phyloP scores from a whole-genome alignment of 176 grass and related monocot species.

The Musa itinerans region DNA sequence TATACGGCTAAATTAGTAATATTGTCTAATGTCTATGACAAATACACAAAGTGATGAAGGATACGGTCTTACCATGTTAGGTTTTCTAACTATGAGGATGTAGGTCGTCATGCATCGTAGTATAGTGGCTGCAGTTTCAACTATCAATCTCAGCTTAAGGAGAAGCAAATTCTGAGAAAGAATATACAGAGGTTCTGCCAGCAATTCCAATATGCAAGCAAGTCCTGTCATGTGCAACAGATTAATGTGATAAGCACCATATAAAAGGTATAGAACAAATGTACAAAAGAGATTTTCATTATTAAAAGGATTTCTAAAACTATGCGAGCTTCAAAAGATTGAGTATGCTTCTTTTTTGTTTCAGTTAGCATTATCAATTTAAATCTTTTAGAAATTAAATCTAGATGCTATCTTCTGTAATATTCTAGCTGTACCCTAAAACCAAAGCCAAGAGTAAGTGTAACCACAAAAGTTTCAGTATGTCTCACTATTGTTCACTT shows the following conservation, averaged over 20 bases:
- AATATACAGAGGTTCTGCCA: slow-evolving; percentile 92
- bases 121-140: slow-evolving; percentile 69
- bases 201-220: slow-evolving; percentile 88
- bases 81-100: slow-evolving; percentile 52
- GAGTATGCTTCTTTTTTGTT: neutral
- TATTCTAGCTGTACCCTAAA: no score
- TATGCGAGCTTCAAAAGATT: neutral
- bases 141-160: slow-evolving; percentile 68
- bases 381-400: neutral
- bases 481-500: no score
- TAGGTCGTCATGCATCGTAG: slow-evolving; percentile 75
- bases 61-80: slow-evolving; percentile 48
- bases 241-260: slow-evolving; percentile 10
- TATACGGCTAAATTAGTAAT: neutral
- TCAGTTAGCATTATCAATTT: neutral
- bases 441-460: no score
- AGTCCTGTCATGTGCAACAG: slow-evolving; percentile 59
- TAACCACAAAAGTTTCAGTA: no score
- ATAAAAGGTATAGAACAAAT: slow-evolving; percentile 1
- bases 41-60: neutral
- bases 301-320: neutral
- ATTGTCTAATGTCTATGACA: neutral
- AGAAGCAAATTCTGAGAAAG: slow-evolving; percentile 84
- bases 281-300: neutral
- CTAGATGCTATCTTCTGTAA: neutral